Conservation (phyloP, 2,329 filamentous ascomycete species). For the Penicillium freii region DNA sequence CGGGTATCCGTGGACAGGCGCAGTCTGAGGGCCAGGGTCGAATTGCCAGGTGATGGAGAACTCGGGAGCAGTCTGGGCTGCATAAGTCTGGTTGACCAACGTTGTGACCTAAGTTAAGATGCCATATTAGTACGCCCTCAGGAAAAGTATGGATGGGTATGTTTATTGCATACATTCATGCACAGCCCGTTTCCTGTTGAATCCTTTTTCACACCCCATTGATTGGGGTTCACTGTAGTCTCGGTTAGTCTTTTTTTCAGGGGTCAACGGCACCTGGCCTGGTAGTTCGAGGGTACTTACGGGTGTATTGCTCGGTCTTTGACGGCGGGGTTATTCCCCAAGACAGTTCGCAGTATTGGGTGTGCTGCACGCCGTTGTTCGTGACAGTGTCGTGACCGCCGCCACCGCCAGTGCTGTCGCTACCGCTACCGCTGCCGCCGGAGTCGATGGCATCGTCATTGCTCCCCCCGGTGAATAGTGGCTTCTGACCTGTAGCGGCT, state of each 20-base stretch:
- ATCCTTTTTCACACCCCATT: conserved; percentile 49
- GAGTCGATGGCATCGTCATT: conserved; percentile 12
- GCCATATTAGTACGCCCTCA: not conserved
- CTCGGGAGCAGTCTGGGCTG: conserved; percentile 48
- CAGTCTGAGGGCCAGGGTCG: conserved; percentile 39
- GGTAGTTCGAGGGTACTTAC: conserved; percentile 38
- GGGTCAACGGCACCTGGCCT: not conserved
- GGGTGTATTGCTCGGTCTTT: conserved; percentile 48
- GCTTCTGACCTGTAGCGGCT: conserved; percentile 43
- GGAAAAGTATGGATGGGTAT: not conserved
- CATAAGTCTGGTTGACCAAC: conserved; percentile 53
- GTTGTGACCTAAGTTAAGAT: conserved; percentile 45
- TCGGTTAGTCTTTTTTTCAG: not conserved
- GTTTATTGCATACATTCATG: conserved; percentile 50
- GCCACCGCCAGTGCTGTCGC: conserved; percentile 16
- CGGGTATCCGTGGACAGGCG: conserved; percentile 56
- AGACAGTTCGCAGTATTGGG: conserved; percentile 45
- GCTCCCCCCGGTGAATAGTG: conserved; percentile 44
- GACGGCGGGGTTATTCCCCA: conserved; percentile 49
- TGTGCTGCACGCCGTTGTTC: conserved; percentile 39
- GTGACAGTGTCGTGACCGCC: conserved; percentile 11
- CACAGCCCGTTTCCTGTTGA: conserved; percentile 46
- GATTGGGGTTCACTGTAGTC: conserved; percentile 54
- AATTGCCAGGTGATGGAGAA: conserved; percentile 58
- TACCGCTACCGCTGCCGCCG: conserved; percentile 21